Conservation (phyloP, 164 flowering plant genomes). For the Magnolia kwangsiensis region DNA sequence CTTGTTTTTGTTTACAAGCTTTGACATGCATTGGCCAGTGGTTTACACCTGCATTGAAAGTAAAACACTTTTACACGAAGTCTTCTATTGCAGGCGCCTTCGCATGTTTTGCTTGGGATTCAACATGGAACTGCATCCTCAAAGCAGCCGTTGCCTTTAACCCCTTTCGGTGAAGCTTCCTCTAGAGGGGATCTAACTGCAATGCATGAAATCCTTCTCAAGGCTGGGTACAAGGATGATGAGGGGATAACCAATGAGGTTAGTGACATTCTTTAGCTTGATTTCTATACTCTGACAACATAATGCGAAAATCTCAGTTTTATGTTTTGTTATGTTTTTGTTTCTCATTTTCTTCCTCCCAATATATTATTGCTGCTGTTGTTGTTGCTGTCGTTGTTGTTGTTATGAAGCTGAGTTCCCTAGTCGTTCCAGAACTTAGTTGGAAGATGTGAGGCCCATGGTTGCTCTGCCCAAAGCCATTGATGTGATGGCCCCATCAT, state of each 20-base stretch:
- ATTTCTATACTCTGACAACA: no score
- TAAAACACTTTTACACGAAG: neutral
- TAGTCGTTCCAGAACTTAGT: no score
- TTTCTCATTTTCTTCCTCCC: no score
- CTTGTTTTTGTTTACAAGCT: neutral
- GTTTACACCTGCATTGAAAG: neutral
- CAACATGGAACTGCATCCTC: constrained; percentile 38
- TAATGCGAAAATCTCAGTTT: no score
- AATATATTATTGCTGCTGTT: no score
- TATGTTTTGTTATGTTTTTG: no score
- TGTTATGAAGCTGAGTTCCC: no score
- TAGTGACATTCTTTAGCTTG: constrained; percentile 38
- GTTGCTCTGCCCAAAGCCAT: no score
- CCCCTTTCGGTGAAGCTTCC: constrained; percentile 83
- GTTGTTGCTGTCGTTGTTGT: no score
- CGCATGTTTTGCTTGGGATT: constrained; percentile 60
- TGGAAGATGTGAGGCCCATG: no score
- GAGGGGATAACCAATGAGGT: constrained; percentile 90
- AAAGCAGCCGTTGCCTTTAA: constrained; percentile 35
- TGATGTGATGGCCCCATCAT: no score
- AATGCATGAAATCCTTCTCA: constrained; percentile 76
- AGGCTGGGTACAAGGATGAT: constrained; percentile 83
- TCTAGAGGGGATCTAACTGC: constrained; percentile 76
- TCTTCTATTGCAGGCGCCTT: constrained; percentile 50
- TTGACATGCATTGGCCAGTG: neutral